A percentile compares a stretch with the other conserved stretches of the same genome.
These are phyloP conservation scores for Colletotrichum sp. DNA, from an alignment of 2,329 filamentous ascomycete species.

Conservation along the genomic window DNA sequence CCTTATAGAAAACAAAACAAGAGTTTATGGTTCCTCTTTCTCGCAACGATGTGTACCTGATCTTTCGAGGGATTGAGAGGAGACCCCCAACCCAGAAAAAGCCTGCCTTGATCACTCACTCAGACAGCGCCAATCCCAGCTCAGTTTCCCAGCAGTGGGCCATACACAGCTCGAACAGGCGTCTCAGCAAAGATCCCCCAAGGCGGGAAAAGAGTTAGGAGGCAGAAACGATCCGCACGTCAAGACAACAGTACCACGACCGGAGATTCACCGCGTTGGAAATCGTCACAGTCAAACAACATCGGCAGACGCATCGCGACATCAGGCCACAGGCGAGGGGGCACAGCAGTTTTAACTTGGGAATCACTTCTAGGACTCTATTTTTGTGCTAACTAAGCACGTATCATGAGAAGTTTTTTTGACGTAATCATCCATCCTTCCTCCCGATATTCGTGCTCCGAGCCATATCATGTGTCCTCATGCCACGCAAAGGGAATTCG, in stretches of 20 bases:
- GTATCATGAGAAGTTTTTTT: slow-evolving; percentile 46
- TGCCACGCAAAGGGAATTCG: slow-evolving; percentile 47
- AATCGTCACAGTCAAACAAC: neutral
- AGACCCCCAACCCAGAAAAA: neutral
- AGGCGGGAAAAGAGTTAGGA: neutral
- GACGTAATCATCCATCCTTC: slow-evolving; percentile 39
- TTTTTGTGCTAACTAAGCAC: slow-evolving; percentile 51
- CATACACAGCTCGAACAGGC: neutral
- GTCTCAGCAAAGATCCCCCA: neutral
- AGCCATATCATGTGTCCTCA: slow-evolving; percentile 47
- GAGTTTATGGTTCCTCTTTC: neutral
- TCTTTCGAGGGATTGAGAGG: neutral
- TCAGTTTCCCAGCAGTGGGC: neutral
- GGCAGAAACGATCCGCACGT: neutral
- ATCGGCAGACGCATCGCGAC: accelerated
- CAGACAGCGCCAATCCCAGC: neutral
- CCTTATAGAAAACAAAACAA: neutral
- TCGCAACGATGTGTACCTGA: neutral
- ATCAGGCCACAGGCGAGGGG: neutral
- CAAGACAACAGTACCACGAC: neutral
- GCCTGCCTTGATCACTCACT: neutral
- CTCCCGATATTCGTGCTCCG: slow-evolving; percentile 49
- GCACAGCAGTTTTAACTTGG: slow-evolving; percentile 6
- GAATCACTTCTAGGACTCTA: slow-evolving; percentile 45
- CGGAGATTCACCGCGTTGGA: neutral